A percentile compares a stretch with the other conserved stretches of the same genome.
phyloP scores from a whole-genome alignment of 1,139 yeast species.

The Debaryomycetaceae sp. region DNA sequence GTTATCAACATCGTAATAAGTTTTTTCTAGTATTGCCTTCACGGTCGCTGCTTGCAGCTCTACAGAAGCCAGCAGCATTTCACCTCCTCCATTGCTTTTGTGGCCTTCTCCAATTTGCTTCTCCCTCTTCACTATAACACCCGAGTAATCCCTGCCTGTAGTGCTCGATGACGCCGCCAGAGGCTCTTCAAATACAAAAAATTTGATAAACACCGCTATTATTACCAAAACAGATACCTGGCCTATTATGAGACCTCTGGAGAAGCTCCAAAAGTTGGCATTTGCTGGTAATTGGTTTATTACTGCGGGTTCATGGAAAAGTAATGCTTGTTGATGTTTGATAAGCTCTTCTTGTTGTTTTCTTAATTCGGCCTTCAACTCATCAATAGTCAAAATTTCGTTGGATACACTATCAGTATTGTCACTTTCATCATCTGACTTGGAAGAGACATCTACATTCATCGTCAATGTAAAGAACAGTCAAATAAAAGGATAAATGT shows the following conservation, averaged over 20 bases:
- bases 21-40: constrained; percentile 70
- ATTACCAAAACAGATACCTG: constrained; percentile 79
- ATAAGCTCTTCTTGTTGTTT: constrained; percentile 32
- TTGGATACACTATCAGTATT: not conserved
- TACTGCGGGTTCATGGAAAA: constrained; percentile 9
- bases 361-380: constrained; percentile 28
- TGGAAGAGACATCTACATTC: not conserved
- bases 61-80: constrained; percentile 14
- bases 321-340: constrained; percentile 27
- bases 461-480: no score
- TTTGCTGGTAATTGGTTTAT: constrained; percentile 29
- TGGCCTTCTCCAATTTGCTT: constrained; percentile 15
- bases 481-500: not conserved
- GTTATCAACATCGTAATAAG: constrained; percentile 84
- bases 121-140: constrained; percentile 37
- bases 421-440: constrained; percentile 11
- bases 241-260: constrained; percentile 77
- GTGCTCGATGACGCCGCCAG: constrained; percentile 33
- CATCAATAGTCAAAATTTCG: constrained; percentile 13
- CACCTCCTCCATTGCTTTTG: constrained; percentile 22
- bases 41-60: constrained; percentile 15
- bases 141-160: constrained; percentile 30
- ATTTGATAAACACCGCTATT: constrained; percentile 73
- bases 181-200: constrained; percentile 84
- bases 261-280: constrained; percentile 55